These are phyloP conservation scores for Emergomyces africanus DNA, from an alignment of 2,329 filamentous ascomycete genomes.

Conservation along the genomic window DNA sequence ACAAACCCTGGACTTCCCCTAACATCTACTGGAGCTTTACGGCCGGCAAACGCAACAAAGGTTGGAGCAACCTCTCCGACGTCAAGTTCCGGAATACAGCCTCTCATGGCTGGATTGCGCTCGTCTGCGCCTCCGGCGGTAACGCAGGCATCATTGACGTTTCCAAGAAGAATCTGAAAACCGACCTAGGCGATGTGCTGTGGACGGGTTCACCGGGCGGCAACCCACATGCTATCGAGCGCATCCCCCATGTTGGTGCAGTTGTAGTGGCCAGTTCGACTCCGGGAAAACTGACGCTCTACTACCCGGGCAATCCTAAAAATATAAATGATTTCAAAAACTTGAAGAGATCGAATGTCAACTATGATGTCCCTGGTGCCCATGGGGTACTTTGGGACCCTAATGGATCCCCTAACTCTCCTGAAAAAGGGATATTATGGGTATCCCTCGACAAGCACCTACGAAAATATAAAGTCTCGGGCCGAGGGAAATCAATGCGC, in stretches of 20 bases:
- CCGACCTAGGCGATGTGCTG: conserved; percentile 6
- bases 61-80: conserved; percentile 11
- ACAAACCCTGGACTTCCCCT: conserved; percentile 9
- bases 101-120: conserved; percentile 9
- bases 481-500: conserved; percentile 1
- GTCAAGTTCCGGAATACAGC: conserved; percentile 12
- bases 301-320: conserved; percentile 7
- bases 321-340: conserved; percentile 8
- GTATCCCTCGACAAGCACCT: conserved; percentile 3
- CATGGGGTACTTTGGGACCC: conserved; percentile 9
- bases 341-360: conserved; percentile 2
- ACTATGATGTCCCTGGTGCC: conserved; percentile 1
- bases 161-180: conserved; percentile 36
- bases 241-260: conserved; percentile 9
- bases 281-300: conserved; percentile 10
- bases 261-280: conserved; percentile 11
- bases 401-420: background rate
- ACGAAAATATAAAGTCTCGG: conserved; percentile 6
- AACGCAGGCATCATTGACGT: conserved; percentile 33
- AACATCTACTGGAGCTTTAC: conserved; percentile 12
- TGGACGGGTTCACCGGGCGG: conserved; percentile 9
- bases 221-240: conserved; percentile 12
- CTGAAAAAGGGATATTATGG: conserved; percentile 4
- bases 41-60: conserved; percentile 1
- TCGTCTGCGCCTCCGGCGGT: conserved; percentile 11